Evolutionary conservation across 108 stramenopile species (phyloP).

Genomic region (Nannochloropsis gaditana): DNA sequence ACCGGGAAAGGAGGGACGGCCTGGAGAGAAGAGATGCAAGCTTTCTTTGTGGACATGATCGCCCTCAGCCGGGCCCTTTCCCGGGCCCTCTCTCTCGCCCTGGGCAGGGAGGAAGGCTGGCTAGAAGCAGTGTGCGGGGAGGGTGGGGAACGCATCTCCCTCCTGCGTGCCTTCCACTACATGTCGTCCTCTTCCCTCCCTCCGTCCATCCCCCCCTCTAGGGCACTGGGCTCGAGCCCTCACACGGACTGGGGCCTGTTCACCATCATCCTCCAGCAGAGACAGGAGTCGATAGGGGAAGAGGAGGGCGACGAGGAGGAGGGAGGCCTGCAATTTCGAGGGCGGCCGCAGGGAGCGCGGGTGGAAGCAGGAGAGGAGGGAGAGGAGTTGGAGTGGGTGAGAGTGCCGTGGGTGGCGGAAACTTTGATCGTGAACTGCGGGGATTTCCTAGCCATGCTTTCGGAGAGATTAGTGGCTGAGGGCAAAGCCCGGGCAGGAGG

Average conservation of each 20-base stretch:
- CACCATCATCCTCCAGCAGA: background rate
- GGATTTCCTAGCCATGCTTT: background rate
- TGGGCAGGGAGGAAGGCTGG: background rate
- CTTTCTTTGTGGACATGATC: background rate
- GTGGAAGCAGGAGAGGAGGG: background rate
- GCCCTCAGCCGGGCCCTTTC: background rate
- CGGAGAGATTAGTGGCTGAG: background rate
- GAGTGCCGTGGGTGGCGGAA: background rate
- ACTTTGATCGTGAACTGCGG: background rate
- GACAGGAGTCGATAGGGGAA: background rate
- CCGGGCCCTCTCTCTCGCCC: background rate
- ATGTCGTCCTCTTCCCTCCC: conserved; percentile 10
- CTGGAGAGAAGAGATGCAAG: background rate
- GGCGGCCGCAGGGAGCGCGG: background rate
- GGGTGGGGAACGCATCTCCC: background rate
- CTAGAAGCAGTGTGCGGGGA: background rate
- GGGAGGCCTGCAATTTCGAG: background rate
- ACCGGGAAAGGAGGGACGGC: background rate
- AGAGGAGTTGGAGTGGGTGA: background rate
- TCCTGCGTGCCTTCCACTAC: background rate
- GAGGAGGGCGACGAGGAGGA: background rate
- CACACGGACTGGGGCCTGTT: conserved; percentile 7
- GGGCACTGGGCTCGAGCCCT: background rate
- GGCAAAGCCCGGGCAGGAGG: background rate
- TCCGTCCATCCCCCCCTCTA: background rate